These are phyloP conservation scores for Boletus vinaceobasis DNA, from an alignment of 768 basidiomycete species.

Conservation along the genomic window DNA sequence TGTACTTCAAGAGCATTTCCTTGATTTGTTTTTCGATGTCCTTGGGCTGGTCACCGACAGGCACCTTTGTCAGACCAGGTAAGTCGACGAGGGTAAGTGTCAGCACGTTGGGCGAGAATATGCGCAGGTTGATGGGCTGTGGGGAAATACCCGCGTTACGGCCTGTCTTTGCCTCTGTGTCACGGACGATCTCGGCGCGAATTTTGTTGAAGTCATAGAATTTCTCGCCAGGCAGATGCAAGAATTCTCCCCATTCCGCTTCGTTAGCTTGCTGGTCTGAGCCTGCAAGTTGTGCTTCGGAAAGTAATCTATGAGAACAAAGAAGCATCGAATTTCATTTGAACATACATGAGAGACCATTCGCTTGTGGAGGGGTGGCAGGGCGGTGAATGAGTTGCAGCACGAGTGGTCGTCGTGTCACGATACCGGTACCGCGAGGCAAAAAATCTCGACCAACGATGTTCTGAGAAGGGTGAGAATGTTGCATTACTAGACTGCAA, in stretches of 20 bases:
- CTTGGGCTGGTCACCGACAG: conserved; percentile 92
- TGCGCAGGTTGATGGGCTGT: conserved; percentile 93
- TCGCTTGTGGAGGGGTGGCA: conserved; percentile 43
- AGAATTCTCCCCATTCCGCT: conserved; percentile 99
- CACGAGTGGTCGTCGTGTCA: conserved; percentile 94
- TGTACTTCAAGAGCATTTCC: conserved; percentile 95
- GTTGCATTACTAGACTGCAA: conserved; percentile 5
- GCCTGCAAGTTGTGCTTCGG: conserved; percentile 36
- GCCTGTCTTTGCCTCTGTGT: conserved; percentile 98
- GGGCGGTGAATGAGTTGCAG: conserved; percentile 92
- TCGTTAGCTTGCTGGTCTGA: conserved; percentile 78
- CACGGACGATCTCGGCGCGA: conserved; percentile 90
- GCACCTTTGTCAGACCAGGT: conserved; percentile 93
- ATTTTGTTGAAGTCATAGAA: conserved; percentile 98
- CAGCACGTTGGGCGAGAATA: conserved; percentile 95
- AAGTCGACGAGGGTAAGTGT: conserved; percentile 97
- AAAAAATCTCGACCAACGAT: conserved; percentile 98
- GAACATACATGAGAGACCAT: conserved; percentile 43
- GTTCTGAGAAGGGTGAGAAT: conserved; percentile 52
- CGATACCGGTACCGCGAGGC: conserved; percentile 98
- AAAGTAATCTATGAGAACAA: background rate
- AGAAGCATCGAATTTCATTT: background rate
- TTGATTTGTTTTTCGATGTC: conserved; percentile 98
- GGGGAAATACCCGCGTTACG: conserved; percentile 98
- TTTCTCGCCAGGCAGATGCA: conserved; percentile 94